Evolutionary conservation across 169 alveolate species (phyloP).

Genomic region (Cryptosporidium viatorum): DNA sequence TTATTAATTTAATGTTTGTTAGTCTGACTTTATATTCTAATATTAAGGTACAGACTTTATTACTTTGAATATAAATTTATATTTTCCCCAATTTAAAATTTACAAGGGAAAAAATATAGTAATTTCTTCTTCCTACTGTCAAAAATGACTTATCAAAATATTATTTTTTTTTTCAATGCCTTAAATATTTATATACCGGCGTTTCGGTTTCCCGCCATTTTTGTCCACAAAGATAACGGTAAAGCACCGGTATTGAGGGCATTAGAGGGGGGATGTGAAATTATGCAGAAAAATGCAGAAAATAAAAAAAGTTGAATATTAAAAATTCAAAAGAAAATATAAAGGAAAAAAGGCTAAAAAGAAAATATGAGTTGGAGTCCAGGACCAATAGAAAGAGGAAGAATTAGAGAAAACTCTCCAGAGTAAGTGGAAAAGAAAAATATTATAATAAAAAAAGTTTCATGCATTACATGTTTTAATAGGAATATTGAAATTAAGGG

Average conservation of each 20-base stretch:
- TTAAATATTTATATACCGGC: conserved; percentile 3
- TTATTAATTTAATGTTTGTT: too few relatives aligned
- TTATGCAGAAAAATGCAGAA: not conserved
- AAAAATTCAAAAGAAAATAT: not conserved
- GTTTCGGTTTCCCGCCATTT: not conserved
- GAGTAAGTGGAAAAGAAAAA: not conserved
- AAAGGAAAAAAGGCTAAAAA: not conserved
- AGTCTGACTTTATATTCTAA: too few relatives aligned
- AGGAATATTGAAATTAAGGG: not conserved
- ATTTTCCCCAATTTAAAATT: not conserved
- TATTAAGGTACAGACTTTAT: not conserved
- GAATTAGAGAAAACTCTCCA: not conserved
- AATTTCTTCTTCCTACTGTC: not conserved
- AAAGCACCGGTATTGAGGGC: not conserved
- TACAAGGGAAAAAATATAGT: not conserved
- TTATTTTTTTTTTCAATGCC: not conserved
- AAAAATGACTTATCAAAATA: not conserved
- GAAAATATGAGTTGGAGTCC: not conserved
- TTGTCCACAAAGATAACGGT: not conserved
- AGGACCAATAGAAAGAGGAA: not conserved
- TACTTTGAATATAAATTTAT: too few relatives aligned
- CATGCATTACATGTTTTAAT: not conserved
- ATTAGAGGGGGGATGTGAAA: not conserved
- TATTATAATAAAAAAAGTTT: not conserved
- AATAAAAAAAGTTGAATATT: not conserved